Base-by-base conservation (phyloP, 352 stramenopile species). In the Elongisporangium anandrum region DNA sequence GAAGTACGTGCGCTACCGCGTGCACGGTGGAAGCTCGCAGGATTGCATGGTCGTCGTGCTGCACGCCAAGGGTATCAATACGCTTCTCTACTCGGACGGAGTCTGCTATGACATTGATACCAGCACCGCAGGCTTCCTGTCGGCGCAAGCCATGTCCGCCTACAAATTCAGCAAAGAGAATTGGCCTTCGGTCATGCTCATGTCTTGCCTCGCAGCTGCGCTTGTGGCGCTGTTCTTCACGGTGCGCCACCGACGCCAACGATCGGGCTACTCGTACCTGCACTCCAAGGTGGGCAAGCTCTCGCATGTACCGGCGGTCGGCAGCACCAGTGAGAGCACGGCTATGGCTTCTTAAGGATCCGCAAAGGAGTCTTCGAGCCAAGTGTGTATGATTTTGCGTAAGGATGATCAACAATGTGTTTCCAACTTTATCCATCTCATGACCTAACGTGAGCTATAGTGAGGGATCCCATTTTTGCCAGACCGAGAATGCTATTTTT, bases 241-340 rank as follows among this genome's bases (percentile, higher is more conserved):
- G 15, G 68, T 75, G 48, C 75, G 66, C 20, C 73, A 81, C 45
- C 76, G 76, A n/a, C 76, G 73, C 22, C 76, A 88, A 50, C 79
- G 79, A 24, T 78, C 70, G 10, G 79, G 79, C 3, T 88, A 88
- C 66, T 77, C 75, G 60, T 88, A 88, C 65, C 48, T 88, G 48
- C 72, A 66, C 29, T 81, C 75, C 10, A 79, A 75, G 59, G 72
- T 65, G n/a, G 63, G 63, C 16, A 79, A 76, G 52, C 69, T 73
- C 12, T 63, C 61, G 1, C 65, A 68, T 39, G 29, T 53, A 19
- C 34, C 56, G 4, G 52, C 50, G 10, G 63, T 59, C 9, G 57
- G 54, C 26, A 73, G 55, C 38, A 63, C 72, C 9, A 70, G 56
- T 22, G 65, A 67, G 26, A 72, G 52, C 48, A 56, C 66, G 2